Percentiles rank a stretch among this genome's conserved stretches.
Conservation (phyloP, 352 stramenopile genomes). For the Aphanomyces stellatus region DNA sequence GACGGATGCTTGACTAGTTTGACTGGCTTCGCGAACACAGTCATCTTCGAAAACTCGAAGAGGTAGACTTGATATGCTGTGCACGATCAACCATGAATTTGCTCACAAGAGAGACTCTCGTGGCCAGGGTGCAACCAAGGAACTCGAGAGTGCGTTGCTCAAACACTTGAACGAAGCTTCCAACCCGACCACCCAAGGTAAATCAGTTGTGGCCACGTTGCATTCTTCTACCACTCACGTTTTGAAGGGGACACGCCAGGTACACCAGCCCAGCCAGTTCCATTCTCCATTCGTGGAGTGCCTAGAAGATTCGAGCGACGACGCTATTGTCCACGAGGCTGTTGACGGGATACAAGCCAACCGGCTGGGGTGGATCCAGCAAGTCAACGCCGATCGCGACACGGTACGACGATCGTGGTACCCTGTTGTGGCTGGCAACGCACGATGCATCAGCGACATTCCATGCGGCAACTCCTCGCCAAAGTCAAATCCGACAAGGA, state of each 20-base stretch:
- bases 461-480: neutral
- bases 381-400: neutral
- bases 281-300: neutral
- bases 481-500: neutral
- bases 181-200: slow-evolving; percentile 23
- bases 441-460: neutral
- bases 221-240: too few relatives aligned
- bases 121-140: slow-evolving; percentile 39
- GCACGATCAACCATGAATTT: neutral
- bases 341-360: neutral
- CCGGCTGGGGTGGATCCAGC: neutral
- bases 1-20: neutral
- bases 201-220: too few relatives aligned
- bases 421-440: neutral
- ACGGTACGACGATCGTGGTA: neutral
- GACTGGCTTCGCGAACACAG: slow-evolving; percentile 63
- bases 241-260: neutral
- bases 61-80: neutral
- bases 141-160: slow-evolving; percentile 53
- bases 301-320: neutral
- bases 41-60: slow-evolving; percentile 52
- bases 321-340: neutral
- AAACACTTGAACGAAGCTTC: slow-evolving; percentile 49
- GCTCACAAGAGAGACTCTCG: neutral
- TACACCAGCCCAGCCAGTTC: slow-evolving; percentile 20